A percentile compares a stretch with the other conserved stretches of the same genome.
Evolutionary conservation across 139 green algal genomes (phyloP).

Genomic region (Coccomyxa sp.): DNA sequence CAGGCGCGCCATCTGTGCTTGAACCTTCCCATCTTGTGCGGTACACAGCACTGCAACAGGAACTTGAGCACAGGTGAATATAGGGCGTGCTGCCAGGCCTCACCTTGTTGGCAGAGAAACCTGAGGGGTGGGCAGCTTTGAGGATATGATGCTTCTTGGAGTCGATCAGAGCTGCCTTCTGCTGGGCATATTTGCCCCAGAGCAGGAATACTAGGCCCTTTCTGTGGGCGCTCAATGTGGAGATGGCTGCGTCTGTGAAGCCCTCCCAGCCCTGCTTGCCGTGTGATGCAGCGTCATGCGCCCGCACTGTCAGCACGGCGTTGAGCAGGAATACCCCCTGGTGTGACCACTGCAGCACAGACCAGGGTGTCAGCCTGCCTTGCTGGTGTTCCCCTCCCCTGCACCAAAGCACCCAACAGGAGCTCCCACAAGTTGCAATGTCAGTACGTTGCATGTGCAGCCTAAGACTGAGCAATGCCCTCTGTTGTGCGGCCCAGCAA

Average conservation of each 20-base stretch:
- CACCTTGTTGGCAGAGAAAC: constrained; percentile 53
- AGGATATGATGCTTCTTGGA: constrained; percentile 65
- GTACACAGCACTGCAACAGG: background rate
- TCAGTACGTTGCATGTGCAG: background rate
- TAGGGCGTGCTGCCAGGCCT: background rate
- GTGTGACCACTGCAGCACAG: constrained; percentile 28
- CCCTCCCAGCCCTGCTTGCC: constrained; percentile 82
- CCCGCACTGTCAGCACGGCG: constrained; percentile 85
- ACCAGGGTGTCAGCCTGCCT: background rate
- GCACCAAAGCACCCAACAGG: background rate
- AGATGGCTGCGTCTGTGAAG: constrained; percentile 87
- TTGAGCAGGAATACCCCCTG: constrained; percentile 95
- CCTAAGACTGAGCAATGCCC: constrained; percentile 16
- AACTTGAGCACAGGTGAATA: background rate
- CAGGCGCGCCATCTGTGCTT: too few species aligned
- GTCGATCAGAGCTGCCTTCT: constrained; percentile 54
- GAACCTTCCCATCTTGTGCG: background rate
- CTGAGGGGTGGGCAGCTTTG: constrained; percentile 61
- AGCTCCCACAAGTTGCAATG: background rate
- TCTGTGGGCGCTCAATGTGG: constrained; percentile 50
- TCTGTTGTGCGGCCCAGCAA: background rate
- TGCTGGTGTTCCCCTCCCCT: too few species aligned
- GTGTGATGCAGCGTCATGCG: constrained; percentile 79
- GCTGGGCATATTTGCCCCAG: constrained; percentile 79
- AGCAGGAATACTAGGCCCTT: constrained; percentile 84